Percentiles rank a stretch among this genome's conserved stretches.
phyloP scores from a whole-genome alignment of 2,329 filamentous ascomycete species.

The Cercospora sp. region DNA sequence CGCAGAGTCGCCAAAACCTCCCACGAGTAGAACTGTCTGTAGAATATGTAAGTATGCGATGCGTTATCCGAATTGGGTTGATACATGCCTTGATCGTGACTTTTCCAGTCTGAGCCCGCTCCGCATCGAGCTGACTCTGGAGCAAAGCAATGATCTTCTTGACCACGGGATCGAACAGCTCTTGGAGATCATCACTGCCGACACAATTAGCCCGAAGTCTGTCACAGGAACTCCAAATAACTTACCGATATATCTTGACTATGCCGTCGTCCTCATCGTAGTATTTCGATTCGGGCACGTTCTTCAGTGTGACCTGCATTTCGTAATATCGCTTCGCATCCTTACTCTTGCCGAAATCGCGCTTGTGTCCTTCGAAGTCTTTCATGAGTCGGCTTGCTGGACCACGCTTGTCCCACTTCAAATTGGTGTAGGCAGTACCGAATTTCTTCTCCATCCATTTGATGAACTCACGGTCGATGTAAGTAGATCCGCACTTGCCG shows the following conservation, averaged over 20 bases:
- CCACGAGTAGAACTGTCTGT: too few species aligned
- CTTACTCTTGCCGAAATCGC: conserved; percentile 14
- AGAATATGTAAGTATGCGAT: too few species aligned
- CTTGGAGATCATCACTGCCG: conserved; percentile 3
- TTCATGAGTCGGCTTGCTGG: conserved; percentile 20
- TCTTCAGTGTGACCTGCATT: not conserved
- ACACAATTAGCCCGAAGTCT: too few species aligned
- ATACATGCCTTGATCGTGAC: conserved; percentile 16
- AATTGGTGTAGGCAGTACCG: conserved; percentile 3
- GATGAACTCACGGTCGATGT: conserved; percentile 23
- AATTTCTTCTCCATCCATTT: conserved; percentile 19
- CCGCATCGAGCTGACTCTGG: conserved; percentile 20
- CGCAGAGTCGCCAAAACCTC: conserved; percentile 20
- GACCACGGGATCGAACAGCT: conserved; percentile 19
- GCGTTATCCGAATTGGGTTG: too few species aligned
- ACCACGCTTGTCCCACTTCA: conserved; percentile 11
- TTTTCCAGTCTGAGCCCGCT: conserved; percentile 2
- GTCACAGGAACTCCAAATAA: too few species aligned
- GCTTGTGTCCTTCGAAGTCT: conserved; percentile 18
- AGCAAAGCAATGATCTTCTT: conserved; percentile 13
- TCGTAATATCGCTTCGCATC: conserved; percentile 6
- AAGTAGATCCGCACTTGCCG: conserved; percentile 24
- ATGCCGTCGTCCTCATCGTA: conserved; percentile 10
- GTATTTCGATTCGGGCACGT: not conserved
- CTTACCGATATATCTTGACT: conserved; percentile 6